These are phyloP conservation scores for Rhizopogon vinicolor DNA, from an alignment of 768 basidiomycete genomes.

Conservation along the genomic window DNA sequence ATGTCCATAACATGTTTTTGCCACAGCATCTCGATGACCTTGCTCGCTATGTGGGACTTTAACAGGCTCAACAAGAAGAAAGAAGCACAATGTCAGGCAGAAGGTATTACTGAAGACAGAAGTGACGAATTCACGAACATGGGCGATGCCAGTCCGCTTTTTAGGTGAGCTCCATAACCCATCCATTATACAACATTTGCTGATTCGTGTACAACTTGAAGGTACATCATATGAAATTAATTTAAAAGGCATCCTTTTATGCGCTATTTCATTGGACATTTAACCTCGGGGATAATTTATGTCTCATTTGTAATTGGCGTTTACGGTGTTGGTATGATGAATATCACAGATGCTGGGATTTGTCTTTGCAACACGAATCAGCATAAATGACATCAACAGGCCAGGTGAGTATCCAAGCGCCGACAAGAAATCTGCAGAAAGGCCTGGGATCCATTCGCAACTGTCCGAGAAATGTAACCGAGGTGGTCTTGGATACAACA, in stretches of 20 bases:
- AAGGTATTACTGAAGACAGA: constrained; percentile 37
- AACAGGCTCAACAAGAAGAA: constrained; percentile 45
- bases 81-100: constrained; percentile 37
- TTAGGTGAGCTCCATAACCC: constrained; percentile 28
- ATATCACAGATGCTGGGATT: background rate
- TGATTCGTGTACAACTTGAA: background rate
- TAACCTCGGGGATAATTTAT: too few species aligned
- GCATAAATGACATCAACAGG: background rate
- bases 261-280: background rate
- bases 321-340: too few species aligned
- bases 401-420: too few species aligned
- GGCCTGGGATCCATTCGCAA: background rate
- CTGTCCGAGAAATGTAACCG: background rate
- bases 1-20: constrained; percentile 22
- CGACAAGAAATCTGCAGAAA: background rate
- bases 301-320: background rate
- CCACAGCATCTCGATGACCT: constrained; percentile 35
- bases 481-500: background rate
- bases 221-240: background rate
- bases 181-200: background rate
- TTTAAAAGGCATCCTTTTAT: too few species aligned
- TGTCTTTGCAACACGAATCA: background rate
- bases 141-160: constrained; percentile 53
- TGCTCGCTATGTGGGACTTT: constrained; percentile 47
- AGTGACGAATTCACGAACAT: constrained; percentile 40